Evolutionary conservation across 352 stramenopile genomes (phyloP).

Genomic region (Phytophthora litchii): DNA sequence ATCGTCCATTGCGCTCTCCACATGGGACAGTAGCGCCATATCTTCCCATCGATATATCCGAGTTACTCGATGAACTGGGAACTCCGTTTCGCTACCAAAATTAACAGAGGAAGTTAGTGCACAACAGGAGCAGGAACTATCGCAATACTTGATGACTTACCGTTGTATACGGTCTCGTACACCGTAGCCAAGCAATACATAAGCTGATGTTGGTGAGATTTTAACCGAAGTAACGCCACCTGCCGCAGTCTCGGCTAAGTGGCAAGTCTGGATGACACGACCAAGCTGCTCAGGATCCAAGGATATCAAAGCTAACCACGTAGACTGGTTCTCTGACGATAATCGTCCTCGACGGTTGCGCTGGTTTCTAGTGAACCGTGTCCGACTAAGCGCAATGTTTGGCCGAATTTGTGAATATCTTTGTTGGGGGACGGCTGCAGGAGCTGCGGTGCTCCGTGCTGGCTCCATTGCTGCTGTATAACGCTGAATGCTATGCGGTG

Average conservation of each 20-base stretch:
- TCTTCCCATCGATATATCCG: conserved; percentile 90
- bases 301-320: conserved; percentile 85
- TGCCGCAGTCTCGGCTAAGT: conserved; percentile 79
- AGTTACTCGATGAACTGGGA: conserved; percentile 84
- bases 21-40: conserved; percentile 86
- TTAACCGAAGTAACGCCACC: conserved; percentile 91
- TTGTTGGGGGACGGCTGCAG: conserved; percentile 48
- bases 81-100: conserved; percentile 69
- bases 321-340: conserved; percentile 85
- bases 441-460: conserved; percentile 27
- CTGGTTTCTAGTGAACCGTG: conserved; percentile 76
- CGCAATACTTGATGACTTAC: conserved; percentile 32
- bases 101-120: conserved; percentile 9
- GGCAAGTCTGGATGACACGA: conserved; percentile 80
- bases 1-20: conserved; percentile 93
- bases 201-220: conserved; percentile 86
- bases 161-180: conserved; percentile 85
- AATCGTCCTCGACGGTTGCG: conserved; percentile 72
- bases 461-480: conserved; percentile 40
- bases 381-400: conserved; percentile 85
- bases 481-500: conserved; percentile 44
- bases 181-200: conserved; percentile 86
- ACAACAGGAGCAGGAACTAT: neutral
- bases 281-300: conserved; percentile 80
- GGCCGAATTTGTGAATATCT: conserved; percentile 84